Evolutionary conservation across 495 filamentous ascomycete genomes (phyloP), one percentile per base, ranked within the genome.

Genomic region (Letharia columbiana): DNA sequence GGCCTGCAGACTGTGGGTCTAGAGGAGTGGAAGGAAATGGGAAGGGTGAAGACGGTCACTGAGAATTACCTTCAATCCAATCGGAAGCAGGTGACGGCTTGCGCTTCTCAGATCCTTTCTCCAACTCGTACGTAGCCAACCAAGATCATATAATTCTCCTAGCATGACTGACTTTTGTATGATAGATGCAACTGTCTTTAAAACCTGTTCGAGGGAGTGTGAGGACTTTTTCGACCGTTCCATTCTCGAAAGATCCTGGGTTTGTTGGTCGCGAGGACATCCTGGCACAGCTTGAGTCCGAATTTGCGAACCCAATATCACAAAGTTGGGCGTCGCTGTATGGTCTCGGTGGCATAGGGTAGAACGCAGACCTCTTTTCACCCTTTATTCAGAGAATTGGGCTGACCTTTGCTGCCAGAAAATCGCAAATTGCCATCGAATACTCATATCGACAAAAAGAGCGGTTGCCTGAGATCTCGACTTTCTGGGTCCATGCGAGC

Each of bases 261-360:
- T 81, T 81, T 60, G 68, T 83, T 58, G 74, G 75, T 23, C 77
- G 80, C 35, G 64, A 75, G 58, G 49, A 66, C 2, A 71, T 75
- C 28, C 65, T 82, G 18, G 63, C 57, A 4, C 47, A 45, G 50
- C 62, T 41, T 59, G 61, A 18, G 41, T 69, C 35, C 72, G 81
- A 56, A 44, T 72, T 41, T 9, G 58, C 11, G 70, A 33, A 52
- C 69, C 76, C 28, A 47, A 67, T 45, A 42, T 44, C 60, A 62
- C n/a, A 61, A 60, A 60, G 45, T 33, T 69, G 75, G 54, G 70
- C 71, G 7, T 73, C 78, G n/a, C 69, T 82, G 6, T 68, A 68
- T 61, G 80, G 79, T 8, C 68, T 82, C 15, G 81, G 79, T 33
- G 79, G 79, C 9, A 73, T 83, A 60, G 80, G 81, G 80, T 83